Conservation (phyloP, 805 yeast species). For the Myxozyma mucilagina region DNA sequence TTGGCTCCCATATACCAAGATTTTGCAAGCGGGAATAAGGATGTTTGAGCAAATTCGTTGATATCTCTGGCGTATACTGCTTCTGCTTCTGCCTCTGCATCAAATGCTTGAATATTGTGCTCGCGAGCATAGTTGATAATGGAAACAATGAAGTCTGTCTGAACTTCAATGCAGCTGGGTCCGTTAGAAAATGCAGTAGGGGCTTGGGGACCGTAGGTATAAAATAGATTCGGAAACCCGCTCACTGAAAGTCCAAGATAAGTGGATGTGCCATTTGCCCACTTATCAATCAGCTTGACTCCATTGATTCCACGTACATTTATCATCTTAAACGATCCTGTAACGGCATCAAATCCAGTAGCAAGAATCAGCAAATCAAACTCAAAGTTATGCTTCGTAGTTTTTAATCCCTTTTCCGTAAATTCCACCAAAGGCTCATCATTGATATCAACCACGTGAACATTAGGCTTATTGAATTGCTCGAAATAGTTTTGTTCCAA, state of each 20-base stretch:
- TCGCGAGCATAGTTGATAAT: slow-evolving; percentile 25
- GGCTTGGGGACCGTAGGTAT: slow-evolving; percentile 40
- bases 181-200: slow-evolving; percentile 41
- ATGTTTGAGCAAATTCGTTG: slow-evolving; percentile 24
- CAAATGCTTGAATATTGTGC: slow-evolving; percentile 19
- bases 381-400: slow-evolving; percentile 25
- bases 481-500: slow-evolving; percentile 36
- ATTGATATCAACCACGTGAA: slow-evolving; percentile 35
- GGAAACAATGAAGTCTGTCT: slow-evolving; percentile 34
- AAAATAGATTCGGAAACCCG: slow-evolving; percentile 40
- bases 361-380: slow-evolving; percentile 33
- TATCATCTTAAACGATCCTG: slow-evolving; percentile 36
- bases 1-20: slow-evolving; percentile 41
- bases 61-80: slow-evolving; percentile 32
- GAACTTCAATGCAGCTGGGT: slow-evolving; percentile 37
- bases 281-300: slow-evolving; percentile 32
- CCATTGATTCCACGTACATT: slow-evolving; percentile 30
- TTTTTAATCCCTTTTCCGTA: slow-evolving; percentile 32
- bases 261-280: slow-evolving; percentile 36
- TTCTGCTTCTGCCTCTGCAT: slow-evolving; percentile 34
- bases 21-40: slow-evolving; percentile 36
- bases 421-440: slow-evolving; percentile 30
- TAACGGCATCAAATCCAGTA: slow-evolving; percentile 36
- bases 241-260: slow-evolving; percentile 36
- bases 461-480: slow-evolving; percentile 36